Conservation (phyloP, 2,329 filamentous ascomycete species). For the Verticillium zaregamsianum region DNA sequence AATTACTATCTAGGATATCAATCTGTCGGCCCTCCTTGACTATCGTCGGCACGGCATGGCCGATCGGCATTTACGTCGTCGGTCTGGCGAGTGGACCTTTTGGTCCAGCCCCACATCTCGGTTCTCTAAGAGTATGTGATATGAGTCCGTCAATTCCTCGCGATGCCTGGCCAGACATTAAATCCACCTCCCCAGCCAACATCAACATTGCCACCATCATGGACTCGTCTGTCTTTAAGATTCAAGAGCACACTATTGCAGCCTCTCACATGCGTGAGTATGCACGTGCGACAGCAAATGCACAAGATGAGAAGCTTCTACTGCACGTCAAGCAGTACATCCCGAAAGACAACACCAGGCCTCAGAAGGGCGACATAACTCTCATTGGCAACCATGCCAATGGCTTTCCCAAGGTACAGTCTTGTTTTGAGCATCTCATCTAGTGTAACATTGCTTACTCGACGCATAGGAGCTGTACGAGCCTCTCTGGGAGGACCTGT, state of each 20-base stretch:
- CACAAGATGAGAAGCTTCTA: slow-evolving; percentile 70
- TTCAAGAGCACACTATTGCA: slow-evolving; percentile 70
- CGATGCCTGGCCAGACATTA: no score
- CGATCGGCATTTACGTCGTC: no score
- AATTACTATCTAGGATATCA: no score
- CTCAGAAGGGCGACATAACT: slow-evolving; percentile 73
- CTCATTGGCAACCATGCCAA: slow-evolving; percentile 87
- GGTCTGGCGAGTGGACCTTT: no score
- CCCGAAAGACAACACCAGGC: slow-evolving; percentile 64
- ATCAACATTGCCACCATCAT: slow-evolving; percentile 13
- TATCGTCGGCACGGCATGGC: no score
- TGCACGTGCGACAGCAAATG: slow-evolving; percentile 63
- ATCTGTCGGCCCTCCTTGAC: no score
- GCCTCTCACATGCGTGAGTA: slow-evolving; percentile 81
- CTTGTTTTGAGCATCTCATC: no score
- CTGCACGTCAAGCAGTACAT: slow-evolving; percentile 86
- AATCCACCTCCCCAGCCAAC: neutral
- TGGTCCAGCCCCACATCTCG: no score
- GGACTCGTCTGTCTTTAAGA: slow-evolving; percentile 45
- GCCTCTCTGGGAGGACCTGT: slow-evolving; percentile 81
- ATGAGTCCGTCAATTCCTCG: no score
- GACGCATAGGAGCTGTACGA: slow-evolving; percentile 73
- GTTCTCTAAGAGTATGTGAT: no score
- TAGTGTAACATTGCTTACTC: neutral
- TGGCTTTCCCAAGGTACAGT: slow-evolving; percentile 68